Evolutionary conservation across 1,139 yeast species (phyloP), one percentile per base, ranked within the genome.

Genomic region (Suhomyces panamericanus): DNA sequence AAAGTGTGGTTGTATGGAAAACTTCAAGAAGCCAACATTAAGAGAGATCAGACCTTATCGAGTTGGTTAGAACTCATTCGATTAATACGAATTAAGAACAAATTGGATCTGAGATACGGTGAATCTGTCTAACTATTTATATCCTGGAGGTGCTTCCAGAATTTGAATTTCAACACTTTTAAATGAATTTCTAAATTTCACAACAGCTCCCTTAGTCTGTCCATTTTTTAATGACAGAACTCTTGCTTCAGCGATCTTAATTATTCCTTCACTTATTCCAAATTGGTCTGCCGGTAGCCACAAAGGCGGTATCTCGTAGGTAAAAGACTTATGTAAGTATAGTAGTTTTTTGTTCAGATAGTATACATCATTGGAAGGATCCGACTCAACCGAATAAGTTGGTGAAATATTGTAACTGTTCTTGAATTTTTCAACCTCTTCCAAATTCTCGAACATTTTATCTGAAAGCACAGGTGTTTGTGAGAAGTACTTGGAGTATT

Each of bases 71-170:
- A 51, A 1, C 31, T 69, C 11, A 38, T 68, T 5, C 50, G 44
- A 39, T 44, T 54, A 17, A 42, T 67, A 27, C 46, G 60, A 28
- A 62, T 69, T 3, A 59, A 59, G 33, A 31, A 47, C 6, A 51
- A 64, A 27, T 50, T 69, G 29, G 60, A 62, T 27, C 29, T 39
- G 2, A 28, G 38, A 28, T 54, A 52, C 36, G 57, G 56, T 8
- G 41, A 17, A 16, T 7, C 30, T 12, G 29, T 17, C 9, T 10
- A 31, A 17, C 28, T 50, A 68, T 47, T 66, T 68, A 42, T 56
- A 64, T 48, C 66, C 74, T 3, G 75, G 74, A 4, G 75, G 75
- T 1, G 73, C 74, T 40, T 60, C 64, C 2, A 65, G 52, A 3
- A 70, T 51, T 3, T 48, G 48, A 3, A 69, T 47, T 13, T 52